Evolutionary conservation across 2,329 filamentous ascomycete genomes (phyloP).

Genomic region (Colletotrichum euphorbiae): DNA sequence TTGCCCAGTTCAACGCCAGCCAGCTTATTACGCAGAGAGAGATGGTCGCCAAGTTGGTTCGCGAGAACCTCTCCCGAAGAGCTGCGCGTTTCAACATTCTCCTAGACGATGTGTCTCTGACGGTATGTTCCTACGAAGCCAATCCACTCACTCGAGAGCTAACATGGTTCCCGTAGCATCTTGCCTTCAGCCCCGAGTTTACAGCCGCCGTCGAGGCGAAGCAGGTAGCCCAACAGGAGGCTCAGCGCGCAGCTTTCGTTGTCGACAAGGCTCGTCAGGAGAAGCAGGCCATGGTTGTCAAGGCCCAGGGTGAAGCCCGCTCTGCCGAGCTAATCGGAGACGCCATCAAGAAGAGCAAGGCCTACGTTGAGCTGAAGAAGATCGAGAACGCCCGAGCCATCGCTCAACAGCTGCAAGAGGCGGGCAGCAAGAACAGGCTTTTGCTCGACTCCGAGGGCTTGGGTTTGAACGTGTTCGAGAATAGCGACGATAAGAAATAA

Average conservation of each 20-base stretch:
- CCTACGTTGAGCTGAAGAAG: slow-evolving; percentile 96
- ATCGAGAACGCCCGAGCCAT: slow-evolving; percentile 96
- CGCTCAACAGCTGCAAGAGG: slow-evolving; percentile 87
- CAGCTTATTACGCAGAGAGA: slow-evolving; percentile 99
- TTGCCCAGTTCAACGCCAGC: slow-evolving; percentile 98
- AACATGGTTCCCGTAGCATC: slow-evolving; percentile 62
- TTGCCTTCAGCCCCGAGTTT: slow-evolving; percentile 80
- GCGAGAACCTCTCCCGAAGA: slow-evolving; percentile 91
- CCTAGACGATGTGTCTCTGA: slow-evolving; percentile 96
- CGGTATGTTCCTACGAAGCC: slow-evolving; percentile 66
- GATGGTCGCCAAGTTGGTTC: slow-evolving; percentile 89
- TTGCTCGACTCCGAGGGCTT: slow-evolving; percentile 92
- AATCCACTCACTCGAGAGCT: slow-evolving; percentile 38
- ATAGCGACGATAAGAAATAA: slow-evolving; percentile 59
- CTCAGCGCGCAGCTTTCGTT: slow-evolving; percentile 95
- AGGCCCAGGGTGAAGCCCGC: slow-evolving; percentile 97
- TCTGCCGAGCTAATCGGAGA: slow-evolving; percentile 98
- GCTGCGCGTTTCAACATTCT: slow-evolving; percentile 97
- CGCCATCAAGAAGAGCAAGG: slow-evolving; percentile 98
- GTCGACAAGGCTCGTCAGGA: slow-evolving; percentile 99
- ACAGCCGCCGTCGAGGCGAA: slow-evolving; percentile 80
- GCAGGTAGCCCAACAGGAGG: slow-evolving; percentile 88
- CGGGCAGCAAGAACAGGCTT: slow-evolving; percentile 89
- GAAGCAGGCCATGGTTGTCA: slow-evolving; percentile 98
- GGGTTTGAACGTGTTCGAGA: slow-evolving; percentile 85